phyloP scores from a whole-genome alignment of 2,329 filamentous ascomycete genomes.

The Sarocladiaceae sp. region DNA sequence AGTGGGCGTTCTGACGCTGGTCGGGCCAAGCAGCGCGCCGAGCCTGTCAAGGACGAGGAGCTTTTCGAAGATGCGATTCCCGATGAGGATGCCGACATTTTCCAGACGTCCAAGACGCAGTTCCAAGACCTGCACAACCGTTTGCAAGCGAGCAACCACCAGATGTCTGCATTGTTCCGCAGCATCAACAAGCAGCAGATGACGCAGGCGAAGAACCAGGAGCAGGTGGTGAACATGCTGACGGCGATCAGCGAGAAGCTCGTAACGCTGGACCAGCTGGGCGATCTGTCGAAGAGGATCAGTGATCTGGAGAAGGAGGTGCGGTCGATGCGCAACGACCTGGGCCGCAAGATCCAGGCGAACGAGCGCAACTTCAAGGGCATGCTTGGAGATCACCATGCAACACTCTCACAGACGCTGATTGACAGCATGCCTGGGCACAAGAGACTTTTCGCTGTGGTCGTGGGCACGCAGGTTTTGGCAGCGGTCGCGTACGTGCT shows the following conservation, averaged over 20 bases:
- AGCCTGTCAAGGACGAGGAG: slow-evolving; percentile 17
- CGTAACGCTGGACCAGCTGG: slow-evolving; percentile 38
- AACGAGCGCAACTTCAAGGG: slow-evolving; percentile 48
- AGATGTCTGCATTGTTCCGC: slow-evolving; percentile 56
- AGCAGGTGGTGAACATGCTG: slow-evolving; percentile 44
- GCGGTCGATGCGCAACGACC: slow-evolving; percentile 48
- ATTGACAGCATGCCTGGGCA: slow-evolving; percentile 43
- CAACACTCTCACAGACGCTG: slow-evolving; percentile 41
- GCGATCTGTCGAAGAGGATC: slow-evolving; percentile 37
- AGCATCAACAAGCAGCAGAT: slow-evolving; percentile 45
- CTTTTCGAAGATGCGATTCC: slow-evolving; percentile 35
- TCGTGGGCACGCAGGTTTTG: slow-evolving; percentile 69
- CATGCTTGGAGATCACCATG: slow-evolving; percentile 44
- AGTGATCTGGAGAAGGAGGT: slow-evolving; percentile 53
- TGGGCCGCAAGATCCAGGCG: slow-evolving; percentile 42
- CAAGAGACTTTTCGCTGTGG: slow-evolving; percentile 55
- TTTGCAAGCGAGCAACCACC: slow-evolving; percentile 66
- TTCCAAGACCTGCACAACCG: slow-evolving; percentile 83
- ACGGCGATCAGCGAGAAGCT: slow-evolving; percentile 40
- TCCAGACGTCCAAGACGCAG: slow-evolving; percentile 51
- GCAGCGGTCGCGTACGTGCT: slow-evolving; percentile 62
- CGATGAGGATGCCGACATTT: slow-evolving; percentile 41
- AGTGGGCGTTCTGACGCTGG: slow-evolving; percentile 19
- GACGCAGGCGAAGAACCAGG: slow-evolving; percentile 49
- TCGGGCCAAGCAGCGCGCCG: slow-evolving; percentile 20